Evolutionary conservation across 495 filamentous ascomycete species (phyloP), one percentile per base, ranked within the genome.

Genomic region (Annulohypoxylon moriforme): DNA sequence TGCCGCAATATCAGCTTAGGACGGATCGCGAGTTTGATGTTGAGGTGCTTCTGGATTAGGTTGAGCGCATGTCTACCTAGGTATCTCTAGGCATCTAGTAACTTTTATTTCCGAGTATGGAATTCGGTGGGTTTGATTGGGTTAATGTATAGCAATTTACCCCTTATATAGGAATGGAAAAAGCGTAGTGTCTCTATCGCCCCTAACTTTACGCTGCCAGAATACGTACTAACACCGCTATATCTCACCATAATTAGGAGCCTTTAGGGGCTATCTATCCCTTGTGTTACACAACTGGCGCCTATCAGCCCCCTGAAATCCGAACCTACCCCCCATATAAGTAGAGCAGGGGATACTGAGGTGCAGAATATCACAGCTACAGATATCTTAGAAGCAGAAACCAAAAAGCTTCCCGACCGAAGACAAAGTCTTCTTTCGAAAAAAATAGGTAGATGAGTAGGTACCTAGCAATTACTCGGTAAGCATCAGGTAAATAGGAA

Each of bases 1-100:
- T 86, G 72, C 81, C 80, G 16, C 29, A 82, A 75, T 87, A 89
- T 74, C 78, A 82, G 65, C 77, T 88, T 11, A 67, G 76, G 49
- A 81, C 81, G 25, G 71, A 76, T 67, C 75, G 67, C 14, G 80
- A 83, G 52, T 85, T 85, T 68, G 81, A 86, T 57, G 82, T 82
- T 56, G 82, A 84, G 76, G 47, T 87, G 14, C 49, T 86, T 31
- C 58, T 86, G 40, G 78, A 84, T 61, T 84, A 55, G 59, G 44
- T 7, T 53, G 14, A 33, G 42, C 14, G 42, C 20, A 46, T n/a
- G n/a, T 16, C 14, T 46, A 29, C 27, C 2, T 29, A 29, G 27
- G 27, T 29, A n/a, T n/a, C n/a, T n/a, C n/a, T n/a, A n/a, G n/a
- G n/a, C n/a, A 9, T 0, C 44, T 18, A 14, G 14, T n/a, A n/a